Conservation (phyloP, 768 basidiomycete species). For the Termitomyces sp. region DNA sequence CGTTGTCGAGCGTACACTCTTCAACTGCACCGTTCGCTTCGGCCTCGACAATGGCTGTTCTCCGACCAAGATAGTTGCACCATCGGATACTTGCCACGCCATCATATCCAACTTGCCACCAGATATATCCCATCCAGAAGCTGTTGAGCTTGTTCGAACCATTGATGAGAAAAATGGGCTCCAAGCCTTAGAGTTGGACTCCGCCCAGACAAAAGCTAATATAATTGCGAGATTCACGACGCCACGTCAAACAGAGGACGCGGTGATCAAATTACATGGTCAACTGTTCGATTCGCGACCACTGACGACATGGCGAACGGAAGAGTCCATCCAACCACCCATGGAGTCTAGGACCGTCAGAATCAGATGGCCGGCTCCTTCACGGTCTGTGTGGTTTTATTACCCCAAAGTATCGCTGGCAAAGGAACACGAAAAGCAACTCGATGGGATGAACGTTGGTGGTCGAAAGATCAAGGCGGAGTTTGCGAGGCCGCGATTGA, state of each 20-base stretch:
- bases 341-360: conserved; percentile 26
- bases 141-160: conserved; percentile 22
- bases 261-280: conserved; percentile 27
- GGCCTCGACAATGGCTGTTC: conserved; percentile 23
- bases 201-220: conserved; percentile 14
- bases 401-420: conserved; percentile 38
- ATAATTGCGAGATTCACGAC: conserved; percentile 24
- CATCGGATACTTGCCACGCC: conserved; percentile 28
- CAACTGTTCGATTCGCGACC: conserved; percentile 16
- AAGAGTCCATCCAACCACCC: conserved; percentile 7
- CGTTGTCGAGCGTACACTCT: conserved; percentile 16
- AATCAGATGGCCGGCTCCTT: conserved; percentile 40
- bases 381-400: conserved; percentile 37
- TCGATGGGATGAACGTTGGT: conserved; percentile 32
- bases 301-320: conserved; percentile 23
- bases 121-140: conserved; percentile 20
- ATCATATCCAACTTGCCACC: conserved; percentile 35
- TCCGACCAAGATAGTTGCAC: conserved; percentile 25
- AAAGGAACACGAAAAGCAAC: conserved; percentile 30
- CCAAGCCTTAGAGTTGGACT: conserved; percentile 16
- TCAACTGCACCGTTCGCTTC: conserved; percentile 24
- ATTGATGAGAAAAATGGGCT: conserved; percentile 25
- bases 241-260: conserved; percentile 23
- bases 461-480: conserved; percentile 33
- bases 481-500: conserved; percentile 27